Percentiles rank a stretch among this genome's conserved stretches.
Evolutionary conservation across 2,329 filamentous ascomycete species (phyloP).

Genomic region (Anisogramma anomala): DNA sequence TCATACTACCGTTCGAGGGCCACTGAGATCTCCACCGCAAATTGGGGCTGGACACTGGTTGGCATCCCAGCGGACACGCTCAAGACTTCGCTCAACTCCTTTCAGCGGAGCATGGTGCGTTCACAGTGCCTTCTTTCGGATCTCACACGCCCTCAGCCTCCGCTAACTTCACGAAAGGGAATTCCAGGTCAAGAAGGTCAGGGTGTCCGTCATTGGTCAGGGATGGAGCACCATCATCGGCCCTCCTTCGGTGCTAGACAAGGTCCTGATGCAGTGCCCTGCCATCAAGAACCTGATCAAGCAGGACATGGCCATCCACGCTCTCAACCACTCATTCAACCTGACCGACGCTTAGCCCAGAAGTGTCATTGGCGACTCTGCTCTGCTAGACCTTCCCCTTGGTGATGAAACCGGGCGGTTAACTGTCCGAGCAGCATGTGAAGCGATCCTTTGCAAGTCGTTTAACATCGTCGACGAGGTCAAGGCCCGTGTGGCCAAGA

Average conservation of each 20-base stretch:
- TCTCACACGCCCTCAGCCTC: neutral
- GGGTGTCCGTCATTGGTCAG: constrained; percentile 8
- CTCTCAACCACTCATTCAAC: constrained; percentile 7
- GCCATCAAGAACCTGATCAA: constrained; percentile 9
- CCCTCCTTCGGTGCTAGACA: constrained; percentile 8
- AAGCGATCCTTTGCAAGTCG: constrained; percentile 6
- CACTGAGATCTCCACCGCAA: constrained; percentile 8
- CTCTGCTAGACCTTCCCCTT: constrained; percentile 5
- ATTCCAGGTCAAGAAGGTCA: constrained; percentile 8
- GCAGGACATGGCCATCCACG: constrained; percentile 10
- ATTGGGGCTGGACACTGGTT: constrained; percentile 10
- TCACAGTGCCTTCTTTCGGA: neutral
- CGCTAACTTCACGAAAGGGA: neutral
- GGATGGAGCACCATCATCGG: constrained; percentile 10
- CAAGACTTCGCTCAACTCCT: constrained; percentile 4
- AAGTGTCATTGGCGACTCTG: constrained; percentile 4
- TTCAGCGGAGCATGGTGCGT: constrained; percentile 9
- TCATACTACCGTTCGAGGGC: constrained; percentile 8
- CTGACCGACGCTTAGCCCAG: constrained; percentile 5
- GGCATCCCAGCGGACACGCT: constrained; percentile 9
- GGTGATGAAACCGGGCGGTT: constrained; percentile 2
- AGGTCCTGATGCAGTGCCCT: constrained; percentile 9
- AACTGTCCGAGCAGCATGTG: constrained; percentile 3
- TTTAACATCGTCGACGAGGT: constrained; percentile 10
- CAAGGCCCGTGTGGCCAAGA: neutral